Conservation (phyloP, 352 stramenopile species). For the Globisporangium sylvaticum region DNA sequence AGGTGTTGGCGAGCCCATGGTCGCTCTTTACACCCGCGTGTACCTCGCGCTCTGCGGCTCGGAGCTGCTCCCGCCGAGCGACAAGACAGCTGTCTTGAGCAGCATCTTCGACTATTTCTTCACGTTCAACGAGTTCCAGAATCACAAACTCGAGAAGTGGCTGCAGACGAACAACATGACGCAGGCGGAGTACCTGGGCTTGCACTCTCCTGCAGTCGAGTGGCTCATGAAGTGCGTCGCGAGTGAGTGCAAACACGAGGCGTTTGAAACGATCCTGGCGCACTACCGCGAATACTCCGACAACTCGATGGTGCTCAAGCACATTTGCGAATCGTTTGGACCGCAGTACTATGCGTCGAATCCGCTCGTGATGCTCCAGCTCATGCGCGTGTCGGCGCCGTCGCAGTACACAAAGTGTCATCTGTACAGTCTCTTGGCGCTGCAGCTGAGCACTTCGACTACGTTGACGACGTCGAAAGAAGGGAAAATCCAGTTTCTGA, state of each 20-base stretch:
- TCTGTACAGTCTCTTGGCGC: slow-evolving; percentile 64
- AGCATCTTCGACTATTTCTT: slow-evolving; percentile 90
- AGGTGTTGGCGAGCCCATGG: slow-evolving; percentile 85
- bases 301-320: slow-evolving; percentile 88
- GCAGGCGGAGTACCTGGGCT: slow-evolving; percentile 56
- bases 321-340: slow-evolving; percentile 78
- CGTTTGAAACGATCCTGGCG: slow-evolving; percentile 63
- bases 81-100: slow-evolving; percentile 50
- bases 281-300: slow-evolving; percentile 83
- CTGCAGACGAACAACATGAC: slow-evolving; percentile 51
- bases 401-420: slow-evolving; percentile 63
- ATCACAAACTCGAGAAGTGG: slow-evolving; percentile 48
- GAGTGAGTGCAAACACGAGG: slow-evolving; percentile 27
- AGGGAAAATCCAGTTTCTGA: slow-evolving; percentile 76
- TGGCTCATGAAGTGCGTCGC: slow-evolving; percentile 82
- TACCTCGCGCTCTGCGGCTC: slow-evolving; percentile 78
- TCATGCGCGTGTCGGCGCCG: slow-evolving; percentile 57
- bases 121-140: slow-evolving; percentile 69
- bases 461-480: slow-evolving; percentile 30
- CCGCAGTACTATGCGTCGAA: slow-evolving; percentile 52
- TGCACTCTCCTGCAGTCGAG: slow-evolving; percentile 84
- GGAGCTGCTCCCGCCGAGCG: slow-evolving; percentile 42
- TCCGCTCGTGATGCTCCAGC: slow-evolving; percentile 51
- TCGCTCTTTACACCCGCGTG: slow-evolving; percentile 80
- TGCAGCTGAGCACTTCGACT: slow-evolving; percentile 48